Percentiles rank a stretch among this genome's conserved stretches.
Evolutionary conservation across 768 basidiomycete species (phyloP).

Genomic region (Termitomyces bulborhizus): DNA sequence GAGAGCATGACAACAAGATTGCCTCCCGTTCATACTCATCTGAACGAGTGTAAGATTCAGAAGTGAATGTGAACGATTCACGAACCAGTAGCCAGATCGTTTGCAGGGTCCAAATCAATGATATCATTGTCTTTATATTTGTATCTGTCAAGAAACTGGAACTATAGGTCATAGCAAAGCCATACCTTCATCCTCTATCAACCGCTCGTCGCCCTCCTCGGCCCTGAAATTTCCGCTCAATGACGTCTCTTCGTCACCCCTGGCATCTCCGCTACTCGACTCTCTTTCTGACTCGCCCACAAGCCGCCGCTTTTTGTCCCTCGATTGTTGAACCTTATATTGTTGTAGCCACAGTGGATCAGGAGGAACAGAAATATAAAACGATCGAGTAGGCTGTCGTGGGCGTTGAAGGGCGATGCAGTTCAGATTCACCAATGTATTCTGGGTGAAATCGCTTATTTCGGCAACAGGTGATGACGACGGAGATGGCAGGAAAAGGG

Average conservation of each 20-base stretch:
- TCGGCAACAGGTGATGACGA: conserved; percentile 22
- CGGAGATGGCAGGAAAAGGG: conserved; percentile 46
- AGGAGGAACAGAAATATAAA: conserved; percentile 27
- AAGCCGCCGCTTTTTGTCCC: neutral
- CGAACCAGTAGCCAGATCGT: conserved; percentile 12
- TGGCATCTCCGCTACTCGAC: neutral
- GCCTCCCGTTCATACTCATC: conserved; percentile 31
- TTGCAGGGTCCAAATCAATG: conserved; percentile 12
- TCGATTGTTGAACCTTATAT: conserved; percentile 6
- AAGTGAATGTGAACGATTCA: neutral
- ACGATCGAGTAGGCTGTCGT: neutral
- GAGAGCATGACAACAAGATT: conserved; percentile 40
- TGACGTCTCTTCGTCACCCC: neutral
- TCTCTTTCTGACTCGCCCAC: neutral
- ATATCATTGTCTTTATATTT: conserved; percentile 11
- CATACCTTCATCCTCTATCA: conserved; percentile 18
- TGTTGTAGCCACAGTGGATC: conserved; percentile 22
- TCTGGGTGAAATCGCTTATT: neutral
- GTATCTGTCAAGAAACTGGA: conserved; percentile 9
- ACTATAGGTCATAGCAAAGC: conserved; percentile 3
- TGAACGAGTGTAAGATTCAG: neutral
- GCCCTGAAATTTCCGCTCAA: neutral
- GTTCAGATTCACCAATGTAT: neutral
- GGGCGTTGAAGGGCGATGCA: neutral
- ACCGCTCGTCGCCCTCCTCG: neutral